Evolutionary conservation across 2,329 filamentous ascomycete genomes (phyloP), one percentile per base, ranked within the genome.

Genomic region (Biscogniauxia mediterranea): DNA sequence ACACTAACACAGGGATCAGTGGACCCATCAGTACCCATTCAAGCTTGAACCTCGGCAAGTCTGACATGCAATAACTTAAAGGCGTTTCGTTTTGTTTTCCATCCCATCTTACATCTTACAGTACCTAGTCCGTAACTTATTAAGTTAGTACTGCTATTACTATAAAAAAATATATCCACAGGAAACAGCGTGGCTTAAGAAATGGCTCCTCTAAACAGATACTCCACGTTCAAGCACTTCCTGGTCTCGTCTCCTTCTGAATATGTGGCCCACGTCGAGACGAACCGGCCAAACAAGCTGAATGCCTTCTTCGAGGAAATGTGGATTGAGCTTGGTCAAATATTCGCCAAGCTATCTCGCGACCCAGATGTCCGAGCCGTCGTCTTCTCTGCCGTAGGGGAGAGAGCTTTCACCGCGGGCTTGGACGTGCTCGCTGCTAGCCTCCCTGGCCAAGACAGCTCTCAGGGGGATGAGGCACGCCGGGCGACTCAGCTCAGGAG

Each of bases 181-280:
- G 32, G 23, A 52, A 59, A 17, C 25, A 66, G 62, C 68, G 64
- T 68, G 63, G 57, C 65, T 54, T 59, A 64, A 57, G n/a, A n/a
- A 17, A 46, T 46, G 38, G 38, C 38, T 46, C 38, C 38, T 46
- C 62, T 70, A 61, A 58, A 64, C 20, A 75, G 73, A 57, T 83
- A 85, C 73, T 66, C 76, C 49, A 66, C 68, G 42, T 89, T 85
- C 77, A 79, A 88, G 68, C 81, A 90, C 80, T 93, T 92, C 83
- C 86, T 87, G 66, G 81, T 96, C 68, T 86, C 84, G n/a, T 87
- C 87, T 51, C 91, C 93, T 0, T 71, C 79, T 46, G 83, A 89
- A 71, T 87, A 87, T 79, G 89, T 97, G 55, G 91, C 89, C n/a
- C 92, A 96, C 74, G 90, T 98, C 61, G 89, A 97, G 78, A 96